These are phyloP conservation scores for Pouteria glomerata DNA, from an alignment of 148 eudicot species.

Conservation along the genomic window DNA sequence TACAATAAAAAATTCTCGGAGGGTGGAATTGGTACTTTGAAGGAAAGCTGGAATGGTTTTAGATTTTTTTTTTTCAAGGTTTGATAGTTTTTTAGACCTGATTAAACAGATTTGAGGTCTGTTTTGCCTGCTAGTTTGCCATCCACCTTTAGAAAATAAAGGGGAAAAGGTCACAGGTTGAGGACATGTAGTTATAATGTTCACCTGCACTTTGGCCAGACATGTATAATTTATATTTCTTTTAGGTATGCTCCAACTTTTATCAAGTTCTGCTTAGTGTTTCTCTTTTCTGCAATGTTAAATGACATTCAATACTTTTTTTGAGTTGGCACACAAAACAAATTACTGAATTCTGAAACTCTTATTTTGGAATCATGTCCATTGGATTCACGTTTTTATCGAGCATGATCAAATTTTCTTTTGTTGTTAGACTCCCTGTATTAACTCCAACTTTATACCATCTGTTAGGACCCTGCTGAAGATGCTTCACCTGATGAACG, in stretches of 20 bases:
- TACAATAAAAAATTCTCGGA: no score
- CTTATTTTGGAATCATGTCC: neutral
- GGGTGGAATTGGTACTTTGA: neutral
- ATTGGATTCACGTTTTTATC: neutral
- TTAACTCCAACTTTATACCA: neutral
- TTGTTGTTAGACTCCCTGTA: neutral
- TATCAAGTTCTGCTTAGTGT: conserved; percentile 5
- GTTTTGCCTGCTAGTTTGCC: neutral
- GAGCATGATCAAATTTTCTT: neutral
- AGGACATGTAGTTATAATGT: neutral
- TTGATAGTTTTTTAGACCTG: neutral
- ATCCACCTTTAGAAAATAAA: neutral
- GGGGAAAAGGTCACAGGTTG: neutral
- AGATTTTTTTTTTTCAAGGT: neutral
- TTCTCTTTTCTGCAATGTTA: neutral
- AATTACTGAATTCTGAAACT: neutral
- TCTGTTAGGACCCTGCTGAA: conserved; percentile 48
- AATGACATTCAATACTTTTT: neutral
- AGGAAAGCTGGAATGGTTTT: neutral
- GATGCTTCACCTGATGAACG: conserved; percentile 38
- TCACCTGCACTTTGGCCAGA: neutral
- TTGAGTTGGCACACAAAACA: neutral
- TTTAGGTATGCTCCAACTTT: neutral
- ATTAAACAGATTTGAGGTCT: neutral
- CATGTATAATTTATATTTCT: neutral